These are phyloP conservation scores for Cyclotella kingstonii DNA, from an alignment of 108 stramenopile genomes.

Conservation along the genomic window DNA sequence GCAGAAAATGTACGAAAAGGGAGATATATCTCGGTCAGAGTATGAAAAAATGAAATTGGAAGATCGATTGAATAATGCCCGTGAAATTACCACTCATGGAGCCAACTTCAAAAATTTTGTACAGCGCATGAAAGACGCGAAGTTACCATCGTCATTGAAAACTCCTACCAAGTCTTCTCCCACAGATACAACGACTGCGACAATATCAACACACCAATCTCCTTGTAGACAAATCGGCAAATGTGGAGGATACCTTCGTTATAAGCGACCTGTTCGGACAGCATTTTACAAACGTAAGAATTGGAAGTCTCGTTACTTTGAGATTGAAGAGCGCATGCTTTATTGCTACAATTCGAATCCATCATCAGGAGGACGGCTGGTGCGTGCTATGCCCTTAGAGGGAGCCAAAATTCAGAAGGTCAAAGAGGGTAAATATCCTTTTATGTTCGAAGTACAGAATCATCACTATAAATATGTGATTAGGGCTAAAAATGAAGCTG, in stretches of 20 bases:
- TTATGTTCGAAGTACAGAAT: constrained; percentile 71
- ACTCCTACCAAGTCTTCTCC: constrained; percentile 26
- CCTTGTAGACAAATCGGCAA: constrained; percentile 26
- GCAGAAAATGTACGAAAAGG: constrained; percentile 88
- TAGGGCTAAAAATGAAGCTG: constrained; percentile 60
- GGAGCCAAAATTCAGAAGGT: constrained; percentile 60
- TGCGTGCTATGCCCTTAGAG: constrained; percentile 88
- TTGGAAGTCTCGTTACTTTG: constrained; percentile 93
- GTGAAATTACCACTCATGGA: constrained; percentile 70
- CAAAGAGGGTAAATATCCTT: constrained; percentile 54
- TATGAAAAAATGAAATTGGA: constrained; percentile 85
- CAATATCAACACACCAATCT: too few species aligned
- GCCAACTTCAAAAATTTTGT: constrained; percentile 40
- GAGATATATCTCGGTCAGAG: constrained; percentile 83
- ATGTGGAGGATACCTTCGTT: constrained; percentile 73
- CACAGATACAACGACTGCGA: background rate
- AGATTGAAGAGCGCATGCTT: constrained; percentile 90
- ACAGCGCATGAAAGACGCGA: constrained; percentile 41
- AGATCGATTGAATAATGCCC: constrained; percentile 90
- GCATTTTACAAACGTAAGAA: constrained; percentile 71
- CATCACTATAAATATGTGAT: constrained; percentile 76
- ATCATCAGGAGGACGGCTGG: constrained; percentile 43
- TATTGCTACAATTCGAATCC: constrained; percentile 81
- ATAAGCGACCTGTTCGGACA: constrained; percentile 73
- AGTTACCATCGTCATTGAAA: constrained; percentile 21